Evolutionary conservation across 1,139 yeast species (phyloP).

Genomic region (Pneumocystis oryctolagi): DNA sequence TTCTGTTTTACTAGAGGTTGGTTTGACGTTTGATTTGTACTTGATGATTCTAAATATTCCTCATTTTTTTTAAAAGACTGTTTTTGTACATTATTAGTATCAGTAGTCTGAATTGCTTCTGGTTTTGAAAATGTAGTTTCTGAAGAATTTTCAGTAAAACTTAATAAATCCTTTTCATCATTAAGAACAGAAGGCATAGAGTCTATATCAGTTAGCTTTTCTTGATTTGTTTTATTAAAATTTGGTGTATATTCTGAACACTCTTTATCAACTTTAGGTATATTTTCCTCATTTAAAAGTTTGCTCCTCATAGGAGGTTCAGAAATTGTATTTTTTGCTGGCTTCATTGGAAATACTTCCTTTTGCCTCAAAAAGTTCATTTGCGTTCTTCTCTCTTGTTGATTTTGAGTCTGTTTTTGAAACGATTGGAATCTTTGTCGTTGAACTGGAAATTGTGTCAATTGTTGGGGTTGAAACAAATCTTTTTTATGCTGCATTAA

Average conservation of each 20-base stretch:
- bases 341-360: neutral
- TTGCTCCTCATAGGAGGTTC: neutral
- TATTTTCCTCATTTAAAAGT: neutral
- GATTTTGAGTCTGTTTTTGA: neutral
- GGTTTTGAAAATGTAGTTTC: neutral
- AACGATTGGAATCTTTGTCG: neutral
- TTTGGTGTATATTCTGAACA: neutral
- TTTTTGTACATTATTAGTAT: neutral
- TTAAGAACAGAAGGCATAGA: neutral
- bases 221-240: neutral
- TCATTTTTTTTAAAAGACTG: neutral
- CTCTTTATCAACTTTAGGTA: neutral
- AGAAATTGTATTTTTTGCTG: neutral
- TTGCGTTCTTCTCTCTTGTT: neutral
- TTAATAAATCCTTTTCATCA: neutral
- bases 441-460: slow-evolving; percentile 1
- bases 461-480: slow-evolving; percentile 13
- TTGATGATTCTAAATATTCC: neutral
- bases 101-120: neutral
- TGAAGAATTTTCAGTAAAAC: neutral
- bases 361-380: neutral
- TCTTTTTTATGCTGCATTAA: slow-evolving; percentile 15
- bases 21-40: neutral
- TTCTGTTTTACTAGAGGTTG: slow-evolving; percentile 10
- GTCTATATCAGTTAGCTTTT: neutral